These are phyloP conservation scores for Apiospora malaysiana DNA, from an alignment of 2,329 filamentous ascomycete genomes.

Conservation along the genomic window DNA sequence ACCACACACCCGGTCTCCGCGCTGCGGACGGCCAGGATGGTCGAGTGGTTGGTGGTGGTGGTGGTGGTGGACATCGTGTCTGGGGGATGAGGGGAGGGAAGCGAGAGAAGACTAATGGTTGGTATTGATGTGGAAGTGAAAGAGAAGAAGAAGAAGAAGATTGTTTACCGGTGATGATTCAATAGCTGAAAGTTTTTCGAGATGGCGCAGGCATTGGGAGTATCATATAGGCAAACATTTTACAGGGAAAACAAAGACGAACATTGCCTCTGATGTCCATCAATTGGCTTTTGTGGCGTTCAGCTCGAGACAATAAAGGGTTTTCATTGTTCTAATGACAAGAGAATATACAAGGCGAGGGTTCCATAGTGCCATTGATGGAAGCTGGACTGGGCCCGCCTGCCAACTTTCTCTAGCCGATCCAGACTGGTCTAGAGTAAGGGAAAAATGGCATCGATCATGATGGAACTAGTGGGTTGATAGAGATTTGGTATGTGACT, in stretches of 20 bases:
- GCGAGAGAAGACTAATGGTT: neutral
- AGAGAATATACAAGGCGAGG: neutral
- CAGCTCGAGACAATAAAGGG: neutral
- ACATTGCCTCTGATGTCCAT: neutral
- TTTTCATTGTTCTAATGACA: neutral
- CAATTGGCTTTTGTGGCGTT: neutral
- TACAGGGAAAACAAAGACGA: neutral
- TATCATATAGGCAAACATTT: neutral
- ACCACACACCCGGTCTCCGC: constrained; percentile 15
- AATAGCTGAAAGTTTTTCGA: neutral
- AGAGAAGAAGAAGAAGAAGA: neutral
- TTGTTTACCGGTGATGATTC: neutral
- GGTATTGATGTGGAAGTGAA: neutral
- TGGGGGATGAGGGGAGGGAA: neutral
- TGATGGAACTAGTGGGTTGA: neutral
- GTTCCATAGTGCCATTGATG: neutral
- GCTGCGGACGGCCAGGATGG: neutral
- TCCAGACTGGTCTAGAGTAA: neutral
- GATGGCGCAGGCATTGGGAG: neutral
- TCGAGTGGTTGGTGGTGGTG: neutral
- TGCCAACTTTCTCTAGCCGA: neutral
- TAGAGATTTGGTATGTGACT: neutral
- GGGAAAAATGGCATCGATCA: too few relatives aligned
- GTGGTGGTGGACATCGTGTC: constrained; percentile 6
- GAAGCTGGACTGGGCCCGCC: neutral